Evolutionary conservation across 2,329 filamentous ascomycete genomes (phyloP), one percentile per base, ranked within the genome.

Genomic region (Biscogniauxia marginata): DNA sequence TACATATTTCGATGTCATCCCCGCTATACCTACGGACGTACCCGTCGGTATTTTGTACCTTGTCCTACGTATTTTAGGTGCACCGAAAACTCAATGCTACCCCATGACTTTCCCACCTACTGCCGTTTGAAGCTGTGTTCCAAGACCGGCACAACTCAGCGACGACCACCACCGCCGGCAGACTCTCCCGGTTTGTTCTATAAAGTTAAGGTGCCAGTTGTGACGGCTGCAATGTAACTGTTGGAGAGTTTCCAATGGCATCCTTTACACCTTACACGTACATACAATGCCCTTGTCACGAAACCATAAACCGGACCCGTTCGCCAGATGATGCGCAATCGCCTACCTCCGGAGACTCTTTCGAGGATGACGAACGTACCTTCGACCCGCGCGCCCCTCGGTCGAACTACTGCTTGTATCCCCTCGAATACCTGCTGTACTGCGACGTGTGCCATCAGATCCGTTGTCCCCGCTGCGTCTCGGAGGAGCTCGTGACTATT

Each of bases 401-500:
- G 39, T 90, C 95, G 56, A 95, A 92, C 72, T 98, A 91, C 79
- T 93, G 91, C 63, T 80, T 99, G 25, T 97, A 93, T 70, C 93
- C 95, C 0, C 86, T 97, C 46, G 93, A 98, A 69, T 88, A 97
- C 70, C 84, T 99, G 22, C 83, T 98, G 44, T 99, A 96, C 77
- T 99, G 95, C 78, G 93, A 96, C 71, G 95, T 98, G 72, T 99
- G 95, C 73, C 91, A 96, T 71, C 89, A 96, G 74, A 96, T 98
- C 60, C 89, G 95, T 64, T 99, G 95, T 71, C 90, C 91, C 5
- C 83, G 92, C 75, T 99, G 95, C 70, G 90, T 96, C 53, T 84
- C 88, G 49, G 95, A 99, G 71, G 95, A 99, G 75, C 92, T 96
- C 54, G 87, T 96, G 49, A 95, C 91, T 53, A 97, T 92, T 81